phyloP scores from a whole-genome alignment of 2,329 filamentous ascomycete genomes.

The Colletotrichum liaoningense region DNA sequence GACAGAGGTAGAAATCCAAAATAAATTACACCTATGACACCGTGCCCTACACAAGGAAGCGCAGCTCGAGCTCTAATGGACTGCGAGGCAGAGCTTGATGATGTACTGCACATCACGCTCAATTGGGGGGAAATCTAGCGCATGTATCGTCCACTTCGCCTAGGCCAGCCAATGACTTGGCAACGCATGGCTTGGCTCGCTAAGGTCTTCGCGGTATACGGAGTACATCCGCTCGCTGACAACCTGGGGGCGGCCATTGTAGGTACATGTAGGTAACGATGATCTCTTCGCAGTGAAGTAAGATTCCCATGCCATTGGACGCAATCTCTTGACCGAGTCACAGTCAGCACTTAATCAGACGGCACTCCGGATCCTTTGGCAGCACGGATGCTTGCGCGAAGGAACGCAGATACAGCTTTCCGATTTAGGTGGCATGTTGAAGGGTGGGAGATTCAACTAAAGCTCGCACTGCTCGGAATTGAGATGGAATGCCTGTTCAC shows the following conservation, averaged over 20 bases:
- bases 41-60: too few relatives aligned
- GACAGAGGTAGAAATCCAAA: too few relatives aligned
- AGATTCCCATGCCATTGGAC: neutral
- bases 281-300: neutral
- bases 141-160: neutral
- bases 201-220: neutral
- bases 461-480: constrained; percentile 1
- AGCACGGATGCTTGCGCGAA: neutral
- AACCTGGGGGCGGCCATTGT: neutral
- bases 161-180: neutral
- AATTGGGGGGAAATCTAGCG: neutral
- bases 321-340: neutral
- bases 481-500: neutral
- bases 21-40: too few relatives aligned
- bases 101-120: neutral
- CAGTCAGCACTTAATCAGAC: constrained; percentile 13
- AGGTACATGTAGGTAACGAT: neutral
- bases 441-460: neutral
- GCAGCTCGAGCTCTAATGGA: too few relatives aligned
- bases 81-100: neutral
- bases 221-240: neutral
- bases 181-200: neutral
- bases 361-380: neutral
- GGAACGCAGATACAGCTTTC: neutral
- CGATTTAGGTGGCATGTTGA: neutral